Conservation (phyloP, 2,329 filamentous ascomycete genomes). For the Aschersonia sp. region DNA sequence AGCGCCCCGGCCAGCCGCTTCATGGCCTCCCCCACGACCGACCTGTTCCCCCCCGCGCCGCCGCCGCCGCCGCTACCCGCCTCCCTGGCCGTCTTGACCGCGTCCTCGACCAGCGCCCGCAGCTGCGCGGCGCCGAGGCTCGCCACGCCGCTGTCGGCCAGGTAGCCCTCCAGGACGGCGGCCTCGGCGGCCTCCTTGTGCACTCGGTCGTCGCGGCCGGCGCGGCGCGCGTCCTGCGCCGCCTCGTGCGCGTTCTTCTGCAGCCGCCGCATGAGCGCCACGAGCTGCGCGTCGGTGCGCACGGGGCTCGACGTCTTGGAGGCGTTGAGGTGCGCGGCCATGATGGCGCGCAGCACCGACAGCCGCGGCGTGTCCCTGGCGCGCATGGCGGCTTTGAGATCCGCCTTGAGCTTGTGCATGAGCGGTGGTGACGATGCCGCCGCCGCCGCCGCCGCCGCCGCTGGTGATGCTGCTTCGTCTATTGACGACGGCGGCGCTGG, state of each 20-base stretch:
- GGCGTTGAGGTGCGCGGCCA: conserved; percentile 59
- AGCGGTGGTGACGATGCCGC: conserved; percentile 14
- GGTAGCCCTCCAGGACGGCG: conserved; percentile 32
- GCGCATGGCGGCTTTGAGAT: conserved; percentile 53
- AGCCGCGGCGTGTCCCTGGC: conserved; percentile 50
- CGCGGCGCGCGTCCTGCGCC: conserved; percentile 45
- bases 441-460: too few species aligned
- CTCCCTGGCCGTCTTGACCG: conserved; percentile 33
- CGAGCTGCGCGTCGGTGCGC: conserved; percentile 52
- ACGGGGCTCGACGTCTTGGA: conserved; percentile 61
- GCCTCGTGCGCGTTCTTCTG: conserved; percentile 43
- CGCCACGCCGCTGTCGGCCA: conserved; percentile 42
- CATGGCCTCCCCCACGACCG: conserved; percentile 45
- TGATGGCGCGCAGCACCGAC: conserved; percentile 50
- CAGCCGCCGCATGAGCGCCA: conserved; percentile 51
- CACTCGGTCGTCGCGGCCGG: conserved; percentile 52
- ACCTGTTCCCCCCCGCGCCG: conserved; percentile 19
- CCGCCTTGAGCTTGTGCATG: conserved; percentile 38
- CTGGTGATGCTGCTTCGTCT: neutral
- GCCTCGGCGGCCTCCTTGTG: conserved; percentile 38
- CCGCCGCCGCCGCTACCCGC: too few species aligned
- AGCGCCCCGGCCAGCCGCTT: conserved; percentile 41
- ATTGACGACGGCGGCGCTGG: too few species aligned
- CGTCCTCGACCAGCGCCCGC: conserved; percentile 31
- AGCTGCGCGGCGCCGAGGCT: conserved; percentile 45